phyloP scores from a whole-genome alignment of 2,329 filamentous ascomycete genomes.

The Clarireedia monteithiana region DNA sequence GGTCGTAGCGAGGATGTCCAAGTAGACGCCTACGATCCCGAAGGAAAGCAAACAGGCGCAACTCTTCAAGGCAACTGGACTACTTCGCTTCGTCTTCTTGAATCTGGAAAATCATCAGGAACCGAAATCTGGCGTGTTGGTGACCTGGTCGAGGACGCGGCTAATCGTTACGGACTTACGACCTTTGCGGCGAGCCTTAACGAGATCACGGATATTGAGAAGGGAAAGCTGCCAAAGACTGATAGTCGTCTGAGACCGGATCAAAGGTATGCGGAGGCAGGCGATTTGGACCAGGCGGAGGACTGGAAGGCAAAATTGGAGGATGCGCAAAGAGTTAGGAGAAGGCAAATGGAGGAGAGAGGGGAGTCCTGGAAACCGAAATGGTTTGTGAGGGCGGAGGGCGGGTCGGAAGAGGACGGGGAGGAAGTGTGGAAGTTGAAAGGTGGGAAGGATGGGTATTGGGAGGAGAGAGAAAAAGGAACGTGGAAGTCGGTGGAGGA shows the following conservation, averaged over 20 bases:
- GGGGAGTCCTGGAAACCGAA: conserved; percentile 66
- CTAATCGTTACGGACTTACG: conserved; percentile 81
- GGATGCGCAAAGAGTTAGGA: conserved; percentile 70
- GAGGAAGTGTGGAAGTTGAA: conserved; percentile 72
- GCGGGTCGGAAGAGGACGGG: conserved; percentile 49
- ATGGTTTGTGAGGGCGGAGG: conserved; percentile 72
- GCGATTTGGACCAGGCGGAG: conserved; percentile 78
- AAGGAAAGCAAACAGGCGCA: conserved; percentile 57
- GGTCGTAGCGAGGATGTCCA: conserved; percentile 85
- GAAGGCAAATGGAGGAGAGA: conserved; percentile 66
- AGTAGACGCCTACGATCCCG: conserved; percentile 61
- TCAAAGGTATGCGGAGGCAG: conserved; percentile 75
- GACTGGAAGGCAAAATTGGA: conserved; percentile 75
- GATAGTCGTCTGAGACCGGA: conserved; percentile 82
- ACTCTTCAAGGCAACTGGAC: conserved; percentile 84
- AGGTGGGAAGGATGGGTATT: conserved; percentile 80
- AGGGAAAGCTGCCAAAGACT: conserved; percentile 66
- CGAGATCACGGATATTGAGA: conserved; percentile 75
- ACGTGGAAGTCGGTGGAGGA: conserved; percentile 54
- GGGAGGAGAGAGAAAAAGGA: conserved; percentile 68
- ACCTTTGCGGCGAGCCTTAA: conserved; percentile 81
- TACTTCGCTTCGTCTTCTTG: conserved; percentile 55
- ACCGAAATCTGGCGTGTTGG: conserved; percentile 74
- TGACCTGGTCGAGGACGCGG: conserved; percentile 67
- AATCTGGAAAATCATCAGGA: conserved; percentile 52